Percentiles rank a stretch among this genome's conserved stretches.
Conservation (phyloP, 192 early-diverging fungal genomes). For the Spinellus fusiger region DNA sequence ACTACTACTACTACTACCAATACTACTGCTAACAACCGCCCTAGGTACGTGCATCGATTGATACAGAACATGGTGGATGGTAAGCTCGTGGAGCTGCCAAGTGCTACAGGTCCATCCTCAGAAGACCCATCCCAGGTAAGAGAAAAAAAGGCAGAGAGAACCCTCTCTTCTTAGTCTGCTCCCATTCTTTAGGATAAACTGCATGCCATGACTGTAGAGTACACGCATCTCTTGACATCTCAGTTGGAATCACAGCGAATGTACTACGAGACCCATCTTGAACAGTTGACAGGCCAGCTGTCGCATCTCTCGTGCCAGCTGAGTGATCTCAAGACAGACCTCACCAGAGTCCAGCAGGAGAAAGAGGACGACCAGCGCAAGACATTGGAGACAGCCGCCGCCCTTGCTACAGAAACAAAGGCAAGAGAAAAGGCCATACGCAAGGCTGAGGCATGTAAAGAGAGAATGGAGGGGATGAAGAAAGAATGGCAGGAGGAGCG, state of each 20-base stretch:
- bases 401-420: slow-evolving; percentile 25
- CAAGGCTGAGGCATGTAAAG: slow-evolving; percentile 52
- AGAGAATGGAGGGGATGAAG: slow-evolving; percentile 46
- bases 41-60: slow-evolving; percentile 83
- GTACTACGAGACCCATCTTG: slow-evolving; percentile 74
- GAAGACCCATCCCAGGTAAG: background rate
- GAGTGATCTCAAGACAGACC: background rate
- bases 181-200: slow-evolving; percentile 53
- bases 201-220: slow-evolving; percentile 73
- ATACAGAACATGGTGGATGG: slow-evolving; percentile 90
- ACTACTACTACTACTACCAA: too few relatives aligned
- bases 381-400: background rate
- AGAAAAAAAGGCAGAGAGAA: background rate
- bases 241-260: slow-evolving; percentile 85
- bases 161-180: background rate
- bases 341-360: background rate
- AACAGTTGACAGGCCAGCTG: slow-evolving; percentile 46
- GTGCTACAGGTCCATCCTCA: slow-evolving; percentile 16
- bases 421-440: slow-evolving; percentile 49
- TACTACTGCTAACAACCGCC: too few relatives aligned
- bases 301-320: slow-evolving; percentile 33
- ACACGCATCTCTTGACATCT: slow-evolving; percentile 71
- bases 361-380: background rate
- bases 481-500: slow-evolving; percentile 68
- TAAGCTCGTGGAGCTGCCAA: slow-evolving; percentile 84